Evolutionary conservation across 495 filamentous ascomycete genomes (phyloP).

Genomic region (Aspergillus hancockii): DNA sequence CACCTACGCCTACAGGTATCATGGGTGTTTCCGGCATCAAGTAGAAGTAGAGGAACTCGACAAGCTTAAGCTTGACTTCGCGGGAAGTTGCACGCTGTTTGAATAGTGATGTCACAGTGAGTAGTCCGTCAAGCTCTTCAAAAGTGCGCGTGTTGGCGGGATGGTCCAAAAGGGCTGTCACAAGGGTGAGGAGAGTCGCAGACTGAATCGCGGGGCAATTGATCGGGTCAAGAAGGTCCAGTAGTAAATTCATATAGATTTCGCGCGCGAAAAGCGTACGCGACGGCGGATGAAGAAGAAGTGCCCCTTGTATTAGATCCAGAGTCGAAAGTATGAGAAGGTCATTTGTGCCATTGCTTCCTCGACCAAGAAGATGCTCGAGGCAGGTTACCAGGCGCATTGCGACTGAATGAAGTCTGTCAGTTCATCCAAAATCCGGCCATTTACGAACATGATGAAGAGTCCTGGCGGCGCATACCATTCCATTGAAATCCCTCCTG

Average conservation of each 20-base stretch:
- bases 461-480: constrained; percentile 45
- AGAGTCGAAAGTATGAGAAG: constrained; percentile 85
- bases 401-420: constrained; percentile 57
- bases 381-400: constrained; percentile 83
- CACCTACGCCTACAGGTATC: constrained; percentile 37
- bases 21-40: constrained; percentile 86
- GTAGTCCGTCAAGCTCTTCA: constrained; percentile 86
- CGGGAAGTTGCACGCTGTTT: constrained; percentile 77
- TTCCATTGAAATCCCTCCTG: constrained; percentile 99
- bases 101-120: constrained; percentile 92
- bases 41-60: constrained; percentile 98
- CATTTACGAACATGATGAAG: neutral
- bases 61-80: constrained; percentile 87
- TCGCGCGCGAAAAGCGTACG: constrained; percentile 84
- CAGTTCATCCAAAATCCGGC: constrained; percentile 6
- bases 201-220: constrained; percentile 92
- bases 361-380: constrained; percentile 81
- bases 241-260: constrained; percentile 92
- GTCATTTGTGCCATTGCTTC: constrained; percentile 80
- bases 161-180: constrained; percentile 79
- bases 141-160: constrained; percentile 89
- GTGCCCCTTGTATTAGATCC: constrained; percentile 84
- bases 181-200: constrained; percentile 82
- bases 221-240: constrained; percentile 91
- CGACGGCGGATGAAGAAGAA: constrained; percentile 91